These are phyloP conservation scores for Aspergillus sergii DNA, from an alignment of 2,329 filamentous ascomycete genomes.

Conservation along the genomic window DNA sequence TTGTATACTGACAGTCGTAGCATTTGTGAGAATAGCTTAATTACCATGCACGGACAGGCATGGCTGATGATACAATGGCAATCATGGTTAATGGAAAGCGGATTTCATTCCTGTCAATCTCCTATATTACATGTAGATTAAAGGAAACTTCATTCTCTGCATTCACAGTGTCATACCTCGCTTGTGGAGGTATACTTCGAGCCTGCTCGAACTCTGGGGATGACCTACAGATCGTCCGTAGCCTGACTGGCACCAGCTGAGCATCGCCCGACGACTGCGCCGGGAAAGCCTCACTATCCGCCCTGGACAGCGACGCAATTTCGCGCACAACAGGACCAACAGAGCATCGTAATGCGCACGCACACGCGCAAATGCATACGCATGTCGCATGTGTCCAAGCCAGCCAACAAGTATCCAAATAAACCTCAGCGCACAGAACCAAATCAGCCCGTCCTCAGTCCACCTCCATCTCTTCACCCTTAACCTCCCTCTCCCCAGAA, in stretches of 20 bases:
- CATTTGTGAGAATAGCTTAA: slow-evolving; percentile 32
- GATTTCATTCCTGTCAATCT: not conserved
- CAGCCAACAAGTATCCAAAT: not conserved
- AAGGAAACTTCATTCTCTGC: not conserved
- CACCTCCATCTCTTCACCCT: not conserved
- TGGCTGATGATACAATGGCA: not conserved
- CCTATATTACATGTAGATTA: not conserved
- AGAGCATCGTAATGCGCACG: not conserved
- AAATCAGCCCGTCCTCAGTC: not conserved
- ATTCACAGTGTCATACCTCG: not conserved
- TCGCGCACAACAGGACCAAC: too few species aligned
- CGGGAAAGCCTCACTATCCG: not conserved
- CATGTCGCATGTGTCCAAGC: not conserved
- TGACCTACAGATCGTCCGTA: not conserved
- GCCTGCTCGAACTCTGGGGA: not conserved
- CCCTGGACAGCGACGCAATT: not conserved
- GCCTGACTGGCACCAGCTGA: not conserved
- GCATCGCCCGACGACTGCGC: not conserved
- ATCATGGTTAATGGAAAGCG: slow-evolving; percentile 2
- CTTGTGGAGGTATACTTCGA: not conserved
- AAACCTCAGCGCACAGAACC: not conserved
- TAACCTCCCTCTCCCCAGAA: not conserved
- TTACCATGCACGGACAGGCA: not conserved
- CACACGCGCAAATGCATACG: not conserved
- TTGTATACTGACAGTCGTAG: slow-evolving; percentile 22